Base-by-base conservation (phyloP, 2,329 filamentous ascomycete genomes). In the Fusarium proliferatum region DNA sequence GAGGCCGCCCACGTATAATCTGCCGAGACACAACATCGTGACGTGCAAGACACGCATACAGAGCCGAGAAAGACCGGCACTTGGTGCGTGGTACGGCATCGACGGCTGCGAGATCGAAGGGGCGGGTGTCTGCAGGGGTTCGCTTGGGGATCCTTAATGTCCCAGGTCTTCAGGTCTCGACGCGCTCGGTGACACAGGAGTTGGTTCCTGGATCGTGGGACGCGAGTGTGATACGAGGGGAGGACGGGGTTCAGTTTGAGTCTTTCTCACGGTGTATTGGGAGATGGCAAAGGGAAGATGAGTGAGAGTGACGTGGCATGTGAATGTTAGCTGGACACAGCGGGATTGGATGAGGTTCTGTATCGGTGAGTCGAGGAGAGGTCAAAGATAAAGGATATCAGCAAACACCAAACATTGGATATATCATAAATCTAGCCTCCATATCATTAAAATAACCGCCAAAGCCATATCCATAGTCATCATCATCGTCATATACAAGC, bases 401-500 rank as follows among this genome's bases (percentile, higher is more conserved):
- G 10, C 21, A 70, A 71, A 42, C 53, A 60, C 17, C 34, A 72
- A 51, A 53, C 21, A 73, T 68, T 72, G 73, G 73, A 77, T 75
- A 75, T 57, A 74, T 77, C 72, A 69, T 76, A 71, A 78, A 65
- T 75, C 61, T 74, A 75, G 21, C 69, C 70, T 53, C 55, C 73
- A 53, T 68, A 48, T 76, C 73, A 74, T 77, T 67, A 73, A 67
- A 69, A 72, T 71, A 73, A 46, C 72, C 41, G 57, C 60, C 67
- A 57, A 71, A 58, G n/a, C 69, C 42, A 49, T 67, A 64, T 53
- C 64, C 61, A 61, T 74, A 61, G 61, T 70, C 71, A 64, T 69
- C 67, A 73, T 74, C 68, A 70, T 76, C 66, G 61, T 75, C 58
- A 75, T 67, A 46, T 73, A 59, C 65, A 71, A 56, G 42, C 60